phyloP scores from a whole-genome alignment of 441 rosid genomes.

The Hypseocharis bilobata region DNA sequence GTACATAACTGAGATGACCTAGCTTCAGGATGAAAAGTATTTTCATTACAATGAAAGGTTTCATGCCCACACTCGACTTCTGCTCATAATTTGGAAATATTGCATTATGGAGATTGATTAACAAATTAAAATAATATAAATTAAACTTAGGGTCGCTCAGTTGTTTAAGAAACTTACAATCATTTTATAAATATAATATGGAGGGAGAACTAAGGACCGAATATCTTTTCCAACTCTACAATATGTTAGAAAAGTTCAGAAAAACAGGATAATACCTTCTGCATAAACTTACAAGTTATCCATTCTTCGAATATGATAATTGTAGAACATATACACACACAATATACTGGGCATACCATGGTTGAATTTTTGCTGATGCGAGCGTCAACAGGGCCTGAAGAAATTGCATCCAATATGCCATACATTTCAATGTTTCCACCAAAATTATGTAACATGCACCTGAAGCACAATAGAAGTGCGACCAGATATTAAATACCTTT shows the following conservation, averaged over 20 bases:
- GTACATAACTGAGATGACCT: too few relatives aligned
- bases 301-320: neutral
- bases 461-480: slow-evolving; percentile 24
- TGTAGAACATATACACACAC: neutral
- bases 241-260: neutral
- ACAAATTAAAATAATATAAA: neutral
- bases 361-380: slow-evolving; percentile 65
- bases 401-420: slow-evolving; percentile 66
- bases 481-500: slow-evolving; percentile 6
- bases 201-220: neutral
- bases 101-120: neutral
- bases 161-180: neutral
- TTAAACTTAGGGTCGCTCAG: neutral
- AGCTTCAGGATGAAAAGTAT: neutral
- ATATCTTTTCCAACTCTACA: neutral
- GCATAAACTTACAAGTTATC: slow-evolving; percentile 11
- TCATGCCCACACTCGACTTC: neutral
- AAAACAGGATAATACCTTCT: neutral
- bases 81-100: neutral
- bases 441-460: slow-evolving; percentile 95
- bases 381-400: slow-evolving; percentile 87
- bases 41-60: neutral
- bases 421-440: slow-evolving; percentile 96
- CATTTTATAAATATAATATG: neutral
- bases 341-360: slow-evolving; percentile 46